A percentile compares a stretch with the other conserved stretches of the same genome.
phyloP scores from a whole-genome alignment of 2,329 filamentous ascomycete genomes.

The Colletotrichum sp. region DNA sequence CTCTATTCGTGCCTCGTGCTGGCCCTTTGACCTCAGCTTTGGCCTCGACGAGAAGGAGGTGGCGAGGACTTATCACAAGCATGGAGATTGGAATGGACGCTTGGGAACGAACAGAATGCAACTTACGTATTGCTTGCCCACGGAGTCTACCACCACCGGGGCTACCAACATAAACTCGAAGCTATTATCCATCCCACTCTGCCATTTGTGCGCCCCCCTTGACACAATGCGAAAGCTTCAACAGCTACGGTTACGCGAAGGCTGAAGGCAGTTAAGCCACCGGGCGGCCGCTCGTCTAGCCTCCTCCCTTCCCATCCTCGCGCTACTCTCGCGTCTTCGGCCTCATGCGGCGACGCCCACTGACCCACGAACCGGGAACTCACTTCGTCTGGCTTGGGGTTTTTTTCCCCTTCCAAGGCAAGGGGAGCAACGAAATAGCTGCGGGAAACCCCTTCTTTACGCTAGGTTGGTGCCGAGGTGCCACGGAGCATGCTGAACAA shows the following conservation, averaged over 20 bases:
- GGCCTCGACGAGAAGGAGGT: neutral
- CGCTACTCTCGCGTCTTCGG: constrained; percentile 11
- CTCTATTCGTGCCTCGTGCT: neutral
- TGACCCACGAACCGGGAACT: constrained; percentile 4
- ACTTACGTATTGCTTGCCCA: neutral
- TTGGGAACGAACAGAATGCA: neutral
- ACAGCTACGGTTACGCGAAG: neutral
- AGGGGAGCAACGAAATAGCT: neutral
- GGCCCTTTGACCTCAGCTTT: neutral
- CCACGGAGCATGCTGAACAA: neutral
- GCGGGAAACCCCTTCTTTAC: neutral
- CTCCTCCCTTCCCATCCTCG: neutral
- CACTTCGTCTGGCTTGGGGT: neutral
- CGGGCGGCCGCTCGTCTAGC: constrained; percentile 9
- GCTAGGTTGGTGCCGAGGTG: neutral
- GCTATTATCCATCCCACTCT: neutral
- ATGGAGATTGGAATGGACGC: neutral
- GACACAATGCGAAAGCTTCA: neutral
- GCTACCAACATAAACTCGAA: neutral
- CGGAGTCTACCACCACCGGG: neutral
- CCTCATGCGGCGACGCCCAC: constrained; percentile 13
- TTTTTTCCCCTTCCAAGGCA: neutral
- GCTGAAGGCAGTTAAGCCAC: constrained; percentile 13
- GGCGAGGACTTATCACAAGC: neutral
- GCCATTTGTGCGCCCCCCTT: neutral